Evolutionary conservation across 768 basidiomycete genomes (phyloP).

Genomic region (Cystofilobasidium bisporidii): DNA sequence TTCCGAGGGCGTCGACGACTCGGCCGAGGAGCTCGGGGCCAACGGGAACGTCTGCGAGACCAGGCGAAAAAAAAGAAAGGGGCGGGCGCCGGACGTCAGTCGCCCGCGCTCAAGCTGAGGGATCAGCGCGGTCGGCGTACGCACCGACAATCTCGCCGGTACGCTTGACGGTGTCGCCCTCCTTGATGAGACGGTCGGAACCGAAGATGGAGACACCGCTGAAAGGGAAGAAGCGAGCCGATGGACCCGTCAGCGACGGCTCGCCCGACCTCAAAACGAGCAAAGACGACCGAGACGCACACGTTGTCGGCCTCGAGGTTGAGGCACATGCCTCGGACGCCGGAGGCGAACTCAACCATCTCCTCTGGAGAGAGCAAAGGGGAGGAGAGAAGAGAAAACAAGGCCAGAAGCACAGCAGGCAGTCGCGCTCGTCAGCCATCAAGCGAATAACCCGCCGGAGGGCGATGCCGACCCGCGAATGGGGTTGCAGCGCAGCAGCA

Average conservation of each 20-base stretch:
- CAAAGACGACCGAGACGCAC: slow-evolving; percentile 15
- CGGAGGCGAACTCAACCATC: slow-evolving; percentile 99
- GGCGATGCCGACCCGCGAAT: too few relatives aligned
- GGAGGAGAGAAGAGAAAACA: not conserved
- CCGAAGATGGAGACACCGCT: slow-evolving; percentile 99
- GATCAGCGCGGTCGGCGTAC: too few relatives aligned
- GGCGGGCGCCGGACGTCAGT: too few relatives aligned
- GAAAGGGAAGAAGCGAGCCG: slow-evolving; percentile 31
- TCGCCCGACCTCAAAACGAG: not conserved
- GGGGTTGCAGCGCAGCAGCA: not conserved
- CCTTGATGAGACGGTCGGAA: slow-evolving; percentile 96
- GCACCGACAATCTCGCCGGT: slow-evolving; percentile 92
- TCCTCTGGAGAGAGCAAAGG: slow-evolving; percentile 58
- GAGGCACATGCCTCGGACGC: slow-evolving; percentile 99
- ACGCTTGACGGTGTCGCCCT: slow-evolving; percentile 99
- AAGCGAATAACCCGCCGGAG: too few relatives aligned
- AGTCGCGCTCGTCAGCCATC: too few relatives aligned
- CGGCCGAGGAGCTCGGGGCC: slow-evolving; percentile 94
- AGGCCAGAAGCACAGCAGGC: too few relatives aligned
- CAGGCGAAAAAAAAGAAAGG: not conserved
- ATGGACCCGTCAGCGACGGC: not conserved
- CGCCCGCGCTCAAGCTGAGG: too few relatives aligned
- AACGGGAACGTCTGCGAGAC: slow-evolving; percentile 68
- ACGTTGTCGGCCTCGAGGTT: slow-evolving; percentile 91
- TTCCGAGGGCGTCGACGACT: slow-evolving; percentile 98